A percentile compares a stretch with the other conserved stretches of the same genome.
Evolutionary conservation across 169 alveolate genomes (phyloP).

Genomic region (Cystoisospora suis): DNA sequence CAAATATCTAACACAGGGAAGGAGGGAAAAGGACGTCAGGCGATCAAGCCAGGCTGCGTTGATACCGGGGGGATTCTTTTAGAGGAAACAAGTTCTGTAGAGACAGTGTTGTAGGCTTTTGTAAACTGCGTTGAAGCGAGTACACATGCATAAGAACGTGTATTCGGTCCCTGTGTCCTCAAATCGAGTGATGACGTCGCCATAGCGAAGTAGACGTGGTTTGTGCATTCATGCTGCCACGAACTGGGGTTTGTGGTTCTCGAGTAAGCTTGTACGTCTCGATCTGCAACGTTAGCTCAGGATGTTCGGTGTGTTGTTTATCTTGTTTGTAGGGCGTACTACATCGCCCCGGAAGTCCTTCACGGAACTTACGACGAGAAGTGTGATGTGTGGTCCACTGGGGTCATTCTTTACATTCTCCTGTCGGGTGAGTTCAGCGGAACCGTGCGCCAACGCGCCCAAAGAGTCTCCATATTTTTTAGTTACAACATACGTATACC

Average conservation of each 20-base stretch:
- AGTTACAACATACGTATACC: background rate
- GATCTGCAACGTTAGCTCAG: constrained; percentile 18
- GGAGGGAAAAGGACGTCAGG: no score
- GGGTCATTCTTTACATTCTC: constrained; percentile 88
- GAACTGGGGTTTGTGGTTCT: background rate
- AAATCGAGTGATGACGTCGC: no score
- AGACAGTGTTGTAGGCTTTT: no score
- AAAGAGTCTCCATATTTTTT: background rate
- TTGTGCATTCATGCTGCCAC: background rate
- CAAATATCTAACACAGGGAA: no score
- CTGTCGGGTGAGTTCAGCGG: constrained; percentile 79
- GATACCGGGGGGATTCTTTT: no score
- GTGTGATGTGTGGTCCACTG: constrained; percentile 91
- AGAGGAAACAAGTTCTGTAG: no score
- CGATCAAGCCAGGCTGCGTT: no score
- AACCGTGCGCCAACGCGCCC: no score
- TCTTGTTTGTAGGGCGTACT: constrained; percentile 83
- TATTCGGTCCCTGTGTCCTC: no score
- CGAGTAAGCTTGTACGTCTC: constrained; percentile 57
- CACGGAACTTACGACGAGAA: constrained; percentile 89
- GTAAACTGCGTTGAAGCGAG: no score
- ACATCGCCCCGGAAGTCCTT: constrained; percentile 92
- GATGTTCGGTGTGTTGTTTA: background rate
- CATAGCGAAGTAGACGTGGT: background rate
- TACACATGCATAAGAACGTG: no score